phyloP scores from a whole-genome alignment of 768 basidiomycete genomes.

The Rhodotorula taiwanensis region DNA sequence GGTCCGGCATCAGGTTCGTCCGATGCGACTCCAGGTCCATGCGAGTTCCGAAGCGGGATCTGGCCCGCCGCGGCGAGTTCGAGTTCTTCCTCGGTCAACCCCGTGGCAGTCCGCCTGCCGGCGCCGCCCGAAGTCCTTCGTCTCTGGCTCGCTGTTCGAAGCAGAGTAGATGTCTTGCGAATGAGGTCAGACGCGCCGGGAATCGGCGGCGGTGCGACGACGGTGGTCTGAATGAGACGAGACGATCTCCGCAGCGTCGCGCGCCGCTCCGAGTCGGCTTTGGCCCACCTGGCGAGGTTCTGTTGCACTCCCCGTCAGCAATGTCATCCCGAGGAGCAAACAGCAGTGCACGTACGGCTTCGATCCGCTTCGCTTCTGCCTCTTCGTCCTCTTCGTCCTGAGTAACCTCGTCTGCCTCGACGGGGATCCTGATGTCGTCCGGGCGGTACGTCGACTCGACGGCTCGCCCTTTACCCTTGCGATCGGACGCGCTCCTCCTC shows the following conservation, averaged over 20 bases:
- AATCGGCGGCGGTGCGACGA: not conserved
- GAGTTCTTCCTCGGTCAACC: not conserved
- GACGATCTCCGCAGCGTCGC: not conserved
- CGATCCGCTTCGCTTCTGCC: not conserved
- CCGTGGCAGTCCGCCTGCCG: not conserved
- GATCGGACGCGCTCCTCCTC: too few species aligned
- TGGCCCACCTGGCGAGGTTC: slow-evolving; percentile 7
- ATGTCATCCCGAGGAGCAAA: too few species aligned
- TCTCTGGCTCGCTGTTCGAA: not conserved
- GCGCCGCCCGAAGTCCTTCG: not conserved
- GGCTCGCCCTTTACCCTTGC: not conserved
- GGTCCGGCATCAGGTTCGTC: not conserved
- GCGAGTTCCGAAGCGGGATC: not conserved
- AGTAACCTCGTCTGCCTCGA: slow-evolving; percentile 73
- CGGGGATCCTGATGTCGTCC: slow-evolving; percentile 83
- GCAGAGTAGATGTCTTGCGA: not conserved
- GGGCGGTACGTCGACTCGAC: slow-evolving; percentile 34
- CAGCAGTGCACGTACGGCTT: not conserved
- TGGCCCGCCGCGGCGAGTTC: not conserved
- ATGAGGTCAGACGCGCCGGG: not conserved
- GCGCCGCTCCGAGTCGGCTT: slow-evolving; percentile 4
- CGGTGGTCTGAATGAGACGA: not conserved
- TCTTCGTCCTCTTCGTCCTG: slow-evolving; percentile 66
- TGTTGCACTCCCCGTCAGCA: not conserved
- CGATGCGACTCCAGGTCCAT: not conserved